Percentiles rank a stretch among this genome's conserved stretches.
Evolutionary conservation across 306 rosid species (phyloP).

Genomic region (Gastrolobium villosum): DNA sequence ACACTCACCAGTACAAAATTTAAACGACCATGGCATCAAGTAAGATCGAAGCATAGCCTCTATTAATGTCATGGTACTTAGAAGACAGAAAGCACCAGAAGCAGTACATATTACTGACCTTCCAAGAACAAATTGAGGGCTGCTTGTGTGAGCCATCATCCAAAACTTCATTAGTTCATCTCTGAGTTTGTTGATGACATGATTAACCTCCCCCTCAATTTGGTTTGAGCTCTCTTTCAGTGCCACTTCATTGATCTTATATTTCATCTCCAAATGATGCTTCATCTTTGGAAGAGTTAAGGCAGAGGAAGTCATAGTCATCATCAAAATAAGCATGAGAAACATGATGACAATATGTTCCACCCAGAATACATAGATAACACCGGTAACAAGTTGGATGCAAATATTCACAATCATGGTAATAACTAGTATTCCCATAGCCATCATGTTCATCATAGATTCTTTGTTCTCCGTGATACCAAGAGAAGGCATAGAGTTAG

Average conservation of each 20-base stretch:
- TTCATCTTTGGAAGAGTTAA: constrained; percentile 68
- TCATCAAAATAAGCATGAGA: constrained; percentile 76
- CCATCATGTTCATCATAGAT: constrained; percentile 71
- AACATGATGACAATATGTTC: constrained; percentile 70
- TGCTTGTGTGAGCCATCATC: constrained; percentile 89
- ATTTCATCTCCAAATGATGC: constrained; percentile 62
- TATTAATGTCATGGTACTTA: constrained; percentile 65
- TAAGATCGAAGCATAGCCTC: constrained; percentile 73
- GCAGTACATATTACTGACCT: constrained; percentile 90
- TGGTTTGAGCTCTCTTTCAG: constrained; percentile 48
- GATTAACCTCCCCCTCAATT: neutral
- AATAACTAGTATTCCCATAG: constrained; percentile 77
- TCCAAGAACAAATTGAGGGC: constrained; percentile 91
- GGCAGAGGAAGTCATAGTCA: constrained; percentile 66
- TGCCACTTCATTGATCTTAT: constrained; percentile 56
- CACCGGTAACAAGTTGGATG: constrained; percentile 86
- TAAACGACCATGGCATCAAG: constrained; percentile 63
- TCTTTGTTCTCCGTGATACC: constrained; percentile 77
- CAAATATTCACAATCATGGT: constrained; percentile 80
- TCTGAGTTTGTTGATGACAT: constrained; percentile 47
- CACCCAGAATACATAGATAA: constrained; percentile 73
- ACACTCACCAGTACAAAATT: constrained; percentile 72
- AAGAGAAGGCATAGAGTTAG: constrained; percentile 86
- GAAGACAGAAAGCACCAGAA: constrained; percentile 82
- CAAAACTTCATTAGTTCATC: constrained; percentile 65